Base-by-base conservation (phyloP, 1,284 basidiomycete genomes). In the Microbotryum saponariae region DNA sequence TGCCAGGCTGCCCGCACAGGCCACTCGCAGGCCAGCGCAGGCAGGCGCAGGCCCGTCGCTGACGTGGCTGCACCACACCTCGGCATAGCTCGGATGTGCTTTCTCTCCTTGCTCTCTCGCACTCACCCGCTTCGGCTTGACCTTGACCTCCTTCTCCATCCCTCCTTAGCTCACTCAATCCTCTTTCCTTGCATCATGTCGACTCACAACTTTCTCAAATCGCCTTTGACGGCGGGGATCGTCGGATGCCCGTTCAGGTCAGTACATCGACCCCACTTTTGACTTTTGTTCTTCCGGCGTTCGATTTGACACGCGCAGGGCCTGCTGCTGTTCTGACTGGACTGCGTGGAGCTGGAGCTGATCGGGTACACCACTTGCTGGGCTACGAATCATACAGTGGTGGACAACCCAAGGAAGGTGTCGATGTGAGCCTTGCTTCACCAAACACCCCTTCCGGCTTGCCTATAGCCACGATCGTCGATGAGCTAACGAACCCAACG, bases 381-480 rank as follows among this genome's bases (percentile, higher is more conserved):
- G 45, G 1, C 21, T 16, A 3, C 8, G 0, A 16, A 14, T 3
- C 20, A 2, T n/a, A 29, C 66, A 73, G 71, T 16, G 71, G 70
- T 33, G 72, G 71, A n/a, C 67, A 83, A 87, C 81, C 86, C 20
- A 85, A 83, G 75, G 74, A 83, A 29, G 93, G 92, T 42, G 91
- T 96, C n/a, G 92, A 97, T 77, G 81, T 85, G 23, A 29, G 66
- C 27, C 16, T 16, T 42, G 18, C 37, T 10, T 16, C 37, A 16
- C 37, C 37, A 3, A 1, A 5, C 44, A 27, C 31, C 20, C 37
- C 37, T 31, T 45, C 21, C 23, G 18, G 29, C 29, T 47, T 33
- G 25, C 27, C 25, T n/a, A n/a, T n/a, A 55, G 44, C 45, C 25
- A 27, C 23, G 46, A 20, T 18, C 16, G 5, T 37, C 21, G 52